Percentiles rank a stretch among this genome's conserved stretches.
These are phyloP conservation scores for Erodium moschatum DNA, from an alignment of 441 rosid genomes.

Conservation along the genomic window DNA sequence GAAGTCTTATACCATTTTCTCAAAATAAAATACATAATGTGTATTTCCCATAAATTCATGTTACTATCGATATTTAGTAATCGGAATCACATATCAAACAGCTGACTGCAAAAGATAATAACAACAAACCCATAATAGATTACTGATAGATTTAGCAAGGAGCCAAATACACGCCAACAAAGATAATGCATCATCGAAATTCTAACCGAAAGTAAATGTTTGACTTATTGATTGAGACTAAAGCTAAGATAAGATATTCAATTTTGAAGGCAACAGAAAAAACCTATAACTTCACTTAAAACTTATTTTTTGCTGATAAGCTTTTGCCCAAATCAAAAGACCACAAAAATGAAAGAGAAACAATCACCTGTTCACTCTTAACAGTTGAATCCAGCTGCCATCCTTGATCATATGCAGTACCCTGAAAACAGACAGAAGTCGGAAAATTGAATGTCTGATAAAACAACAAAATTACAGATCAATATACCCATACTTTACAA, in stretches of 20 bases:
- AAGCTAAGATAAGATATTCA: too few relatives aligned
- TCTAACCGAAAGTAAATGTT: too few relatives aligned
- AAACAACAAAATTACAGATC: background rate
- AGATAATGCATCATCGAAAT: too few relatives aligned
- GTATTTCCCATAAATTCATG: background rate
- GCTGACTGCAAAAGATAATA: background rate
- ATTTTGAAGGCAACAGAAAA: too few relatives aligned
- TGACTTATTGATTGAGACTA: too few relatives aligned
- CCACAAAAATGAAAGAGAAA: slow-evolving; percentile 13
- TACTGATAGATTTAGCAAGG: too few relatives aligned
- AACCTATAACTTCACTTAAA: too few relatives aligned
- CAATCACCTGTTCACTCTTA: slow-evolving; percentile 64
- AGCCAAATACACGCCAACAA: too few relatives aligned
- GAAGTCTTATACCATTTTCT: too few relatives aligned
- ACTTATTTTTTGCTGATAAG: too few relatives aligned
- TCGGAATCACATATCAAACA: background rate
- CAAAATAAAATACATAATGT: background rate
- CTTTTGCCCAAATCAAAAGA: background rate
- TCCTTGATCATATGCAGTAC: slow-evolving; percentile 57
- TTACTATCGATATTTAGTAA: background rate
- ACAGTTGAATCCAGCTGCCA: slow-evolving; percentile 22
- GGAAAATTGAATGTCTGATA: slow-evolving; percentile 24
- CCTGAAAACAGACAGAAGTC: slow-evolving; percentile 43
- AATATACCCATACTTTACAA: background rate
- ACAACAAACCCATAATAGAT: too few relatives aligned